Percentiles rank a stretch among this genome's conserved stretches.
Evolutionary conservation across 208 protist genomes (phyloP).

Genomic region (Porcisia deanei): DNA sequence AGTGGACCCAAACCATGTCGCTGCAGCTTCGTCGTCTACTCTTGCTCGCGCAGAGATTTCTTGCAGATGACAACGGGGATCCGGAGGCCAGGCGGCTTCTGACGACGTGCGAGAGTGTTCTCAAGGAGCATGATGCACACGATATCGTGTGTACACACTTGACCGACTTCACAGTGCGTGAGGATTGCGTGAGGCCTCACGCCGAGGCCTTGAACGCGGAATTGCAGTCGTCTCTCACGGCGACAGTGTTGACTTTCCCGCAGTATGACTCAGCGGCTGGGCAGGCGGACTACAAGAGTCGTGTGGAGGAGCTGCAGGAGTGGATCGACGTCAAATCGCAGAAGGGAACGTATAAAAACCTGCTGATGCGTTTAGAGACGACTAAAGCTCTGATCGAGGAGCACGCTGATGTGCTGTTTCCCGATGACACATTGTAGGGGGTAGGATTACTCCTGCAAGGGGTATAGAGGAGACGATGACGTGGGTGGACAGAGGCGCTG

Average conservation of each 20-base stretch:
- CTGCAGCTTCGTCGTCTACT: slow-evolving; percentile 28
- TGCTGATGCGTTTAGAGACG: slow-evolving; percentile 62
- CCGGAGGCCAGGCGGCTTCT: slow-evolving; percentile 19
- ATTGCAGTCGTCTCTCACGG: slow-evolving; percentile 55
- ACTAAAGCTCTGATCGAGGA: slow-evolving; percentile 61
- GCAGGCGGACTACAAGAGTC: slow-evolving; percentile 58
- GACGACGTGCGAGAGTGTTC: slow-evolving; percentile 39
- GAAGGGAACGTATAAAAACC: slow-evolving; percentile 63
- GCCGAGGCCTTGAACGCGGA: slow-evolving; percentile 54
- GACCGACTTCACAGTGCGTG: slow-evolving; percentile 65
- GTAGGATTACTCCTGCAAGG: neutral
- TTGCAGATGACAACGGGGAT: slow-evolving; percentile 10
- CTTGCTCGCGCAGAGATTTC: slow-evolving; percentile 19
- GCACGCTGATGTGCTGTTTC: slow-evolving; percentile 62
- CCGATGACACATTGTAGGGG: slow-evolving; percentile 32
- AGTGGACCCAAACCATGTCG: slow-evolving; percentile 38
- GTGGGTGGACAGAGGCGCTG: neutral
- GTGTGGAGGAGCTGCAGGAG: slow-evolving; percentile 75
- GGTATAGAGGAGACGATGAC: no score
- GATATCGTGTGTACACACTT: slow-evolving; percentile 68
- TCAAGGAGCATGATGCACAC: slow-evolving; percentile 52
- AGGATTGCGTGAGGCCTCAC: slow-evolving; percentile 70
- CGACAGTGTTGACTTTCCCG: slow-evolving; percentile 62
- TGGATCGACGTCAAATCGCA: slow-evolving; percentile 84
- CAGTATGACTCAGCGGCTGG: slow-evolving; percentile 45